Base-by-base conservation (phyloP, 352 stramenopile genomes). In the Phytophthora sansomeana region DNA sequence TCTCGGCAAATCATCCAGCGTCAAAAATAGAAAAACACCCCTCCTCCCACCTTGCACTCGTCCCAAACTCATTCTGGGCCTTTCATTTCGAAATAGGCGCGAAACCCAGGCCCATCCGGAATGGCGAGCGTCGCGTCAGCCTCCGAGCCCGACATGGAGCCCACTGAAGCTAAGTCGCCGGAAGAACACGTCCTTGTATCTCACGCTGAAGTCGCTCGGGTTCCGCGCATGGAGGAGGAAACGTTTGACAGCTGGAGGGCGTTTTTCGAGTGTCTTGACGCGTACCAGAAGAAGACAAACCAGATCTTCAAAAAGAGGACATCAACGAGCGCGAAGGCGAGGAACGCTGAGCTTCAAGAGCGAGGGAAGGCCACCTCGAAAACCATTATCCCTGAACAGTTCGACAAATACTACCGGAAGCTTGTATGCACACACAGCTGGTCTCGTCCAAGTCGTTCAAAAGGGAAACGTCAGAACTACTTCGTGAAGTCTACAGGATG, bases 401-500 rank as follows among this genome's bases (percentile, higher is more conserved):
- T 48, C 41, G 41, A 28, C 41, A 47, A 26, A 5, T 47, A 47
- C 39, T 47, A 47, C n/a, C 39, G 39, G 16, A 47, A 47, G 6
- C 39, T 47, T 16, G 39, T 47, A 47, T 47, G 43, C 19, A 51
- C 43, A 24, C 21, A 42, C 1, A 38, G 9, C 32, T 52, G 26
- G 44, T 38, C 19, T 7, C 44, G 44, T 1, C 30, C 47, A 2
- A 54, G 47, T 21, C 47, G 47, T 4, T 29, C 47, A 2, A 41
- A 39, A 14, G 29, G 30, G 4, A 54, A 30, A 29, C 28, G 47
- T 3, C 11, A 39, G 13, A 54, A 54, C 30, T 54, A 42, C 47
- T 54, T 54, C 30, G 29, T 54, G 5, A 54, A 54, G 42, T 54
- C 47, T 28, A 42, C 47, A 13, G 29, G 14, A 29, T 54, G 11